Conservation (phyloP, 495 filamentous ascomycete species). For the Podospora tetraspora region DNA sequence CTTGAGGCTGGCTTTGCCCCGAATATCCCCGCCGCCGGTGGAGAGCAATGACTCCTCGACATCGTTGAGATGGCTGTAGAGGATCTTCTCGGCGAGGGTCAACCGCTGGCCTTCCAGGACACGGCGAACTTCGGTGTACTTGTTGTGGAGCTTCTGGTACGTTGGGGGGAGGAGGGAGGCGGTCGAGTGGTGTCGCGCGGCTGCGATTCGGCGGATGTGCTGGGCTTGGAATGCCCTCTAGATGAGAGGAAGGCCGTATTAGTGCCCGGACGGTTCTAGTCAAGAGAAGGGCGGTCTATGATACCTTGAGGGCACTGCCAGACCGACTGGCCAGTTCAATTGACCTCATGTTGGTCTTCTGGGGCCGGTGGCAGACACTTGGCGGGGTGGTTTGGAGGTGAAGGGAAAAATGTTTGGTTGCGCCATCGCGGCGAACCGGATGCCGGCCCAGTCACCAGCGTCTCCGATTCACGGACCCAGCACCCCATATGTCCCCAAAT, state of each 20-base stretch:
- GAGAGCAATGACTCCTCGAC: constrained; percentile 77
- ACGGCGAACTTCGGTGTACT: constrained; percentile 57
- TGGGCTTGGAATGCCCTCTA: constrained; percentile 30
- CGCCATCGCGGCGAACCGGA: constrained; percentile 9
- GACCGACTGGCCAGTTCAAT: constrained; percentile 38
- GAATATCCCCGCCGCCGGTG: constrained; percentile 72
- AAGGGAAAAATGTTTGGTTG: constrained; percentile 20
- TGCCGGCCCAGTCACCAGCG: constrained; percentile 1
- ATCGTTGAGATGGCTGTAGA: constrained; percentile 91
- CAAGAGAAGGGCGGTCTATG: not conserved
- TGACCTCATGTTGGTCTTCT: constrained; percentile 31
- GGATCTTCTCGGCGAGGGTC: constrained; percentile 92
- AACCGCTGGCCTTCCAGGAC: constrained; percentile 66
- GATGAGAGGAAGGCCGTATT: not conserved
- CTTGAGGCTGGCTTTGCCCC: constrained; percentile 89
- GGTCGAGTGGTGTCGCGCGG: constrained; percentile 22
- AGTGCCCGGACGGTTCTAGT: not conserved
- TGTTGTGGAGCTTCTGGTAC: constrained; percentile 43
- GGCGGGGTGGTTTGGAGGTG: constrained; percentile 6
- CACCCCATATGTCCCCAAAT: constrained; percentile 5
- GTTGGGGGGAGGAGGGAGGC: constrained; percentile 35
- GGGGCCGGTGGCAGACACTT: constrained; percentile 12
- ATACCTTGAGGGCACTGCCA: constrained; percentile 31
- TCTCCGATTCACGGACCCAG: constrained; percentile 17
- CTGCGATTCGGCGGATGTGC: constrained; percentile 17